Conservation (phyloP, 352 stramenopile genomes). For the Pythium aphanidermatum region DNA sequence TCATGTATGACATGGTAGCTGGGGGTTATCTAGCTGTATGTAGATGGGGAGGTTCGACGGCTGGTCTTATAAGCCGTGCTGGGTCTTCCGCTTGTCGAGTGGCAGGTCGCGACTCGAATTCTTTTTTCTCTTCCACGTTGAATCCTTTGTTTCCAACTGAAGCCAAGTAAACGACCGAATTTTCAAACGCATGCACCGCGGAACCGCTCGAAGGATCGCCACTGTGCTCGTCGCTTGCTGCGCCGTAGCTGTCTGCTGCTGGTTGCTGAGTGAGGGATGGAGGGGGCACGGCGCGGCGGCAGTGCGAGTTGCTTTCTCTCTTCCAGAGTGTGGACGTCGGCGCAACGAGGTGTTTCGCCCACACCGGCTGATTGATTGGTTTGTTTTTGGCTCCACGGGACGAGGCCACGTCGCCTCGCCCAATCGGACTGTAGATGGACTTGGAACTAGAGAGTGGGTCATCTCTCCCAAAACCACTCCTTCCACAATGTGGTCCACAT, state of each 20-base stretch:
- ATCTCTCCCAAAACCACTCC: conserved; percentile 3
- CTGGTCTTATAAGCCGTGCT: conserved; percentile 26
- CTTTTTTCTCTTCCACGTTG: conserved; percentile 79
- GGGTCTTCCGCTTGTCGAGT: conserved; percentile 23
- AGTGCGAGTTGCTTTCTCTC: no score
- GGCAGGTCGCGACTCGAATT: conserved; percentile 12
- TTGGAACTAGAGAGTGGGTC: conserved; percentile 11
- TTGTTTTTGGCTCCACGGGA: conserved; percentile 14
- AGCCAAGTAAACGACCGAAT: conserved; percentile 40
- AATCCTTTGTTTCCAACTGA: conserved; percentile 70
- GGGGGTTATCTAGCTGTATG: neutral
- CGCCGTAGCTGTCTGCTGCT: conserved; percentile 1
- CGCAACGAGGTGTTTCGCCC: no score
- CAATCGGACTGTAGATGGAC: neutral
- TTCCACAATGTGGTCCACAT: conserved; percentile 12
- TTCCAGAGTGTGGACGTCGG: no score
- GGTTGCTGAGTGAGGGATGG: neutral
- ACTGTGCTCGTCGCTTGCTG: conserved; percentile 1
- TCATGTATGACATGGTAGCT: conserved; percentile 81
- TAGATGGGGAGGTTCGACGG: conserved; percentile 9
- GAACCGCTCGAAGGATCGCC: conserved; percentile 16
- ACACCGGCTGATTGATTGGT: conserved; percentile 21
- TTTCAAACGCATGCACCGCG: conserved; percentile 88
- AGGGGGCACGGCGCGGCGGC: neutral
- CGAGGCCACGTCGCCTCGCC: conserved; percentile 11